Evolutionary conservation across 495 filamentous ascomycete species (phyloP), one percentile per base, ranked within the genome.

Genomic region (Penicillium canescens): DNA sequence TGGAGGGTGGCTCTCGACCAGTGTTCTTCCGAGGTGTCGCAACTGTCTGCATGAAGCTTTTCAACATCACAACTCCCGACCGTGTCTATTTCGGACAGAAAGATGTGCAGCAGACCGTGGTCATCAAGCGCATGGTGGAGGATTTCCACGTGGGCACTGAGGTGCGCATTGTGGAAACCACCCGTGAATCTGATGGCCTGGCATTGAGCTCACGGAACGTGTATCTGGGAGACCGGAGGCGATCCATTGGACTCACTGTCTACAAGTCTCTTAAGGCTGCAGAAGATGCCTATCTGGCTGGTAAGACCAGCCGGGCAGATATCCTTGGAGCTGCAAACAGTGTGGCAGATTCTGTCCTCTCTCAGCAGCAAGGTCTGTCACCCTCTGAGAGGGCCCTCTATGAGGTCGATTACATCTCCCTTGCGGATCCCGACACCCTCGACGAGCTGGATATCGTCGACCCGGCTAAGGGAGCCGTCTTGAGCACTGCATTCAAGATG

Each of bases 41-140:
- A 23, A 98, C 95, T 10, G 88, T 98, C 10, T 96, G 91, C 72
- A 93, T 91, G 86, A 98, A 98, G 78, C 74, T 98, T 20, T 94
- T 98, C 73, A 98, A 97, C 64, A 90, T 93, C 43, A 86, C 91
- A 36, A 80, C 85, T 58, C 91, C 94, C 3, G 90, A 96, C 38
- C 82, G 83, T 39, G 95, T 92, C 1, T 99, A 96, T 66, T 97
- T 99, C 70, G 94, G 94, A 1, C 95, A 98, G 72, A 98, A 99
- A 74, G 94, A 99, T 62, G 83, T 97, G 14, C 94, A 99, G 72
- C 94, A 99, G 73, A 95, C 91, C 0, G 89, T 93, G 7, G 81
- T 99, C 6, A 89, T 99, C 62, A 83, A 82, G 67, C 82, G 88
- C 7, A 82, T 99, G 84, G 89, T 97, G 3, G 72, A 82, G 56